These are phyloP conservation scores for Sequoiadendron giganteum DNA, from an alignment of 75 land plant species.

Conservation along the genomic window DNA sequence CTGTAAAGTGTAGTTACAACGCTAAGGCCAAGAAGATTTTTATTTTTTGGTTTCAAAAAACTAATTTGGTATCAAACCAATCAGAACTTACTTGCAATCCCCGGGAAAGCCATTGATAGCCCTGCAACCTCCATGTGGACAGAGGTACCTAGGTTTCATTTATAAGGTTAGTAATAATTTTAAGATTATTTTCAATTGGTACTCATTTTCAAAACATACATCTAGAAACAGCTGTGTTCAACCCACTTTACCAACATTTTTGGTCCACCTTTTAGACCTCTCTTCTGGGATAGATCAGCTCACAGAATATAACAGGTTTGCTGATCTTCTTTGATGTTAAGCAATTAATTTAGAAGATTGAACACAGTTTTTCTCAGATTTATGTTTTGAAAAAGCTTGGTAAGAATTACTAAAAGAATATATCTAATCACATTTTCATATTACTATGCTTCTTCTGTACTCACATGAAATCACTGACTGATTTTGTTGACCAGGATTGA, in stretches of 20 bases:
- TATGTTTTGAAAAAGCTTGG: not conserved
- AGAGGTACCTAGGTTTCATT: constrained; percentile 28
- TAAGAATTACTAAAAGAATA: not conserved
- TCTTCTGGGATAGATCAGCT: not conserved
- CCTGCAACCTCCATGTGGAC: constrained; percentile 42
- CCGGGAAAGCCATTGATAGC: constrained; percentile 37
- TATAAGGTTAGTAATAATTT: not conserved
- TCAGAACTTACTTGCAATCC: constrained; percentile 30
- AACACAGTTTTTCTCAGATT: too few species aligned
- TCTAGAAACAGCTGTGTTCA: too few species aligned
- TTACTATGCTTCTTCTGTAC: constrained; percentile 5
- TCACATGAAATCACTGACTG: constrained; percentile 36
- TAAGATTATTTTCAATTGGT: not conserved
- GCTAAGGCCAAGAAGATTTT: not conserved
- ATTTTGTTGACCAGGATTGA: constrained; percentile 43
- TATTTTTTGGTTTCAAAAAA: not conserved
- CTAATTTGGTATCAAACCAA: not conserved
- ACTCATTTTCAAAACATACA: too few species aligned
- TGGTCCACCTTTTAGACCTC: too few species aligned
- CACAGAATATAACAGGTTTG: too few species aligned
- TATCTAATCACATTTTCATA: too few species aligned
- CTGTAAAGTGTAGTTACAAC: not conserved
- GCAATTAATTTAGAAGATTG: too few species aligned
- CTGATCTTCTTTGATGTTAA: too few species aligned
- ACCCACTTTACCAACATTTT: too few species aligned